Base-by-base conservation (phyloP, 192 early-diverging fungal species). In the Entomortierella chlamydospora region DNA sequence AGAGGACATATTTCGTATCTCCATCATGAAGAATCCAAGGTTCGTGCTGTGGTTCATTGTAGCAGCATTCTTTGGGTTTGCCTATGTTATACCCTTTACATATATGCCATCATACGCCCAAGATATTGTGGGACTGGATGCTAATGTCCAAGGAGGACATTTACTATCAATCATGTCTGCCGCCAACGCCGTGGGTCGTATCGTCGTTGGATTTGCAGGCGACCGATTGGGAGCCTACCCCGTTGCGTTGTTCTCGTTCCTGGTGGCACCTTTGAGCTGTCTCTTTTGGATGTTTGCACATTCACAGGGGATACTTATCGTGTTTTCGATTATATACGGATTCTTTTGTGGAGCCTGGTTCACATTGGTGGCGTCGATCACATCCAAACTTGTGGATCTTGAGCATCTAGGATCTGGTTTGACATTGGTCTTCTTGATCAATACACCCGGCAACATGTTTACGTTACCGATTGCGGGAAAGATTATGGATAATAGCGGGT, bases 371-470 rank as follows among this genome's bases (percentile, higher is more conserved):
- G 68, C 77, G 17, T 73, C 71, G 47, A 70, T 83, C 54, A 73
- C 68, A 28, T 85, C 88, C n/a, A 83, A 89, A 33, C 73, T 89
- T 61, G 86, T 89, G 0, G 88, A 86, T 59, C 59, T 85, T 29
- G 56, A 71, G 6, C 73, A 87, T 26, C 43, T 87, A 33, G 77
- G 80, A 30, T 63, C 61, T 12, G 86, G 76, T 7, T 61, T 87
- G 47, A 83, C 84, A 13, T 63, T 85, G 42, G 73, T 68, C 53
- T 87, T 85, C 51, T 53, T 81, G 53, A 64, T 62, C 56, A 71
- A 83, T 62, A 70, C 61, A 4, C 77, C 72, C n/a, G 78, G 83
- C 3, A 73, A 69, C 45, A 47, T 84, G 56, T 62, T 84, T 26
- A 80, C 74, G 1, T 28, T 78, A 1, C 74, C 74, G 13, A 78